Conservation (phyloP, 371 early-diverging fungal species). For the Quaeritorhiza haematococci region DNA sequence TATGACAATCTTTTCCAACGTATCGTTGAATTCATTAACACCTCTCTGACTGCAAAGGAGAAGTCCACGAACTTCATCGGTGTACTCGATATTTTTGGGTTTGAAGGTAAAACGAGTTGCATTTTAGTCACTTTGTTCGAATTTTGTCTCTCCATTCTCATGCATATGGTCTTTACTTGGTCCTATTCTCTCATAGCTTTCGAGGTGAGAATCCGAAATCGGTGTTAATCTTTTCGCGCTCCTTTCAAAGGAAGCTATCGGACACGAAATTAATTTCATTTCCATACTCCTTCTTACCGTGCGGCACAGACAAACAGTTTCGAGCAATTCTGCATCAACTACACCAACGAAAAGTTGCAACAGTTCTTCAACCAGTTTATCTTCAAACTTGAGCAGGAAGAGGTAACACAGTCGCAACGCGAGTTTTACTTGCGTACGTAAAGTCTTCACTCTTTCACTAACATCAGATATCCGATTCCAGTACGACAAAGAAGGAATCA, state of each 20-base stretch:
- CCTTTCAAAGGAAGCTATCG: too few relatives aligned
- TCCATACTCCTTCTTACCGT: conserved; percentile 2
- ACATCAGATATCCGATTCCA: conserved; percentile 8
- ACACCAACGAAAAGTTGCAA: conserved; percentile 65
- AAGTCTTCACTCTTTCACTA: too few relatives aligned
- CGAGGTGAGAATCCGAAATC: background rate
- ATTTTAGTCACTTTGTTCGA: background rate
- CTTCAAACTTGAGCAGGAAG: conserved; percentile 60
- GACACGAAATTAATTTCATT: background rate
- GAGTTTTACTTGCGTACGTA: background rate
- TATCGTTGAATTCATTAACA: conserved; percentile 53
- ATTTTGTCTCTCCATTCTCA: too few relatives aligned
- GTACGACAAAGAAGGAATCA: conserved; percentile 57
- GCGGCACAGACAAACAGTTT: conserved; percentile 47
- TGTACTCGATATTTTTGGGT: conserved; percentile 72
- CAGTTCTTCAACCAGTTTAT: conserved; percentile 66
- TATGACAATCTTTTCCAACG: conserved; percentile 59
- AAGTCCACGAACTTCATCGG: conserved; percentile 42
- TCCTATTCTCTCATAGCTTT: background rate
- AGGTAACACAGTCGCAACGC: conserved; percentile 15
- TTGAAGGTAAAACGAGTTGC: conserved; percentile 42
- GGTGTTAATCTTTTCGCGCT: too few relatives aligned
- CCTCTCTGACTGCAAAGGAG: conserved; percentile 25
- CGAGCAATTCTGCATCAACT: conserved; percentile 69
- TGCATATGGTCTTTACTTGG: background rate